Evolutionary conservation across 2,329 filamentous ascomycete species (phyloP), one percentile per base, ranked within the genome.

Genomic region (Didymella sp.): DNA sequence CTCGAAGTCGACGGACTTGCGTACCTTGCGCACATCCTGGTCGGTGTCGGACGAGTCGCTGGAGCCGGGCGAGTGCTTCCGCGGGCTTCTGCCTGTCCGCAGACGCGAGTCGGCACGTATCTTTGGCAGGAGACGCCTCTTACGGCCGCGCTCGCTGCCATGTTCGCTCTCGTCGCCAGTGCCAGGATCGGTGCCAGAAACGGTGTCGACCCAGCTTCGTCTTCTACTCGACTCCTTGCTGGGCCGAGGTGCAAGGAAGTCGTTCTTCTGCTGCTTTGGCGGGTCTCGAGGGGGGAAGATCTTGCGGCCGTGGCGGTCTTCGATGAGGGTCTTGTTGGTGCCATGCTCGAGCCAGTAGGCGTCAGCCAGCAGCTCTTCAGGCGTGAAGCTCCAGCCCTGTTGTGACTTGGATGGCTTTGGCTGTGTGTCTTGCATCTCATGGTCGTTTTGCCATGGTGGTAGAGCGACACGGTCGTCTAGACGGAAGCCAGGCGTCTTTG

Each of bases 361-460:
- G 78, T 99, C 95, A 4, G 93, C 93, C 43, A 98, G 80, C 74
- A 97, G 84, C 72, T 98, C 93, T 53, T 90, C 88, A 0, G 94
- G 91, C 41, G 89, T 86, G 17, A 93, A 86, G 35, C 86, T 84
- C 95, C 95, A 98, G 70, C 96, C 92, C 22, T 92, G 87, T 57
- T 91, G 86, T 1, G 90, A 88, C 45, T 92, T 85, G 53, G 87
- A 87, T 3, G 85, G 79, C 59, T 92, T 92, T 12, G 81, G 79
- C 2, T 59, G 61, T 8, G 22, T 13, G 21, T 48, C 51, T 28
- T 62, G 58, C 8, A 45, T 52, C n/a, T 70, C 45, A 73, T 71
- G 64, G 24, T 69, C 64, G 8, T 68, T 58, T 33, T 72, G 69
- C 38, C 71, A 62, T 33, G 62, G 62, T 15, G 76, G 74, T n/a